These are phyloP conservation scores for Dothideomycetes sp. DNA, from an alignment of 2,329 filamentous ascomycete genomes.

Conservation along the genomic window DNA sequence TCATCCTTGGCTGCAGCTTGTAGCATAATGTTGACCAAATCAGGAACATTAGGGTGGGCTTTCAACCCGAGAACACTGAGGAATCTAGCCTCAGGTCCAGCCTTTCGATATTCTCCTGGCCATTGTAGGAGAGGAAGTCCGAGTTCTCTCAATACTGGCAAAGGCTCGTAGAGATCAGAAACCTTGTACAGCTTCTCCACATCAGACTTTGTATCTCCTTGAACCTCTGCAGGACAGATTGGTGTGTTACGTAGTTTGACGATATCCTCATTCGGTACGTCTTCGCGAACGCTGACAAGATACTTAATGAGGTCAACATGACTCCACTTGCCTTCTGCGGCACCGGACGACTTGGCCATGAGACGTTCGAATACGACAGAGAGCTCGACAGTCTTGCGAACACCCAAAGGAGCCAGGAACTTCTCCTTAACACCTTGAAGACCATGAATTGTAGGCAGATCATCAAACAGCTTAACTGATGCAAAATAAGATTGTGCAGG, in stretches of 20 bases:
- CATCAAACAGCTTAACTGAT: conserved; percentile 89
- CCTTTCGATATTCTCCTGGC: conserved; percentile 61
- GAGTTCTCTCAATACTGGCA: conserved; percentile 58
- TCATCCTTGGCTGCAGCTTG: conserved; percentile 46
- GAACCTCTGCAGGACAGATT: conserved; percentile 69
- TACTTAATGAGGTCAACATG: conserved; percentile 94
- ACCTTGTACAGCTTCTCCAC: conserved; percentile 52
- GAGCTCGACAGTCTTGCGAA: conserved; percentile 90
- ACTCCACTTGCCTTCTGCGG: conserved; percentile 61
- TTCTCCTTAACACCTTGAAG: conserved; percentile 82
- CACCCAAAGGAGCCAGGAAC: conserved; percentile 71
- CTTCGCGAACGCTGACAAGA: conserved; percentile 75
- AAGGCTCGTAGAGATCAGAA: conserved; percentile 73
- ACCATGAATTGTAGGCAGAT: conserved; percentile 71
- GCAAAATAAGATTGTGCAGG: conserved; percentile 85
- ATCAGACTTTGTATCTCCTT: conserved; percentile 25
- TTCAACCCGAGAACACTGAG: conserved; percentile 64
- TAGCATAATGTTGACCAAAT: conserved; percentile 71
- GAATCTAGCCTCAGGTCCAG: conserved; percentile 65
- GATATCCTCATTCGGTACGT: conserved; percentile 78
- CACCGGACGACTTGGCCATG: conserved; percentile 48
- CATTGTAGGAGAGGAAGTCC: conserved; percentile 71
- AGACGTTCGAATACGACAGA: conserved; percentile 87
- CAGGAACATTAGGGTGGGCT: conserved; percentile 58
- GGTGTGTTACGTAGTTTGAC: conserved; percentile 66